phyloP scores from a whole-genome alignment of 768 basidiomycete species.

The Rhizopogon rudus region DNA sequence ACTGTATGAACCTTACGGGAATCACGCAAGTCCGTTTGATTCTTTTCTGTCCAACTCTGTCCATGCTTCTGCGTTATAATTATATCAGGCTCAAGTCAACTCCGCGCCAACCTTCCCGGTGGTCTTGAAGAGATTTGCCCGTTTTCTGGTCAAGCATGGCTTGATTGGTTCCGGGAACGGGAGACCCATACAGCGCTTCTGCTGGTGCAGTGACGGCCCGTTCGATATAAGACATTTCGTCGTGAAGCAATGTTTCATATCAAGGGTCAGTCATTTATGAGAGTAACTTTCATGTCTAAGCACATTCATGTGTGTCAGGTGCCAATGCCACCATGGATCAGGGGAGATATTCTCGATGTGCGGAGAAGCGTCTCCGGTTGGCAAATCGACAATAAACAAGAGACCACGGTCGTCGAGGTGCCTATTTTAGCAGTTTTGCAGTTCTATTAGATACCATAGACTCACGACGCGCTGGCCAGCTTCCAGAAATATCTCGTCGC shows the following conservation, averaged over 20 bases:
- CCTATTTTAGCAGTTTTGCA: not conserved
- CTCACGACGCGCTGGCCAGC: constrained; percentile 9
- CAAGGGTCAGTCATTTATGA: constrained; percentile 45
- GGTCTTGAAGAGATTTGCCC: constrained; percentile 56
- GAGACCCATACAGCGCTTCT: constrained; percentile 55
- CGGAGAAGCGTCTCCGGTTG: constrained; percentile 53
- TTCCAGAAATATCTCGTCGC: constrained; percentile 12
- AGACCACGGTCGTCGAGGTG: constrained; percentile 12
- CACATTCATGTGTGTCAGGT: constrained; percentile 35
- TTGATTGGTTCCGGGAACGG: constrained; percentile 60
- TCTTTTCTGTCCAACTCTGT: constrained; percentile 4
- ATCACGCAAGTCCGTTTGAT: constrained; percentile 75
- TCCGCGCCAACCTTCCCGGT: constrained; percentile 68
- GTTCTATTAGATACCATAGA: not conserved
- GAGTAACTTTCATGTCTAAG: not conserved
- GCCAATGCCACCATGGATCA: constrained; percentile 67
- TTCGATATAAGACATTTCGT: constrained; percentile 83
- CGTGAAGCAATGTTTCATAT: constrained; percentile 87
- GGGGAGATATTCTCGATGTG: constrained; percentile 71
- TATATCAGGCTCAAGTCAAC: constrained; percentile 73
- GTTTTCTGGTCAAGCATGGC: constrained; percentile 67
- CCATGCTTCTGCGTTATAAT: constrained; percentile 2
- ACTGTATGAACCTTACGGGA: constrained; percentile 86
- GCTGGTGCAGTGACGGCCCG: constrained; percentile 84
- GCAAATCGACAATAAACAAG: constrained; percentile 13